Percentiles rank a stretch among this genome's conserved stretches.
Evolutionary conservation across 768 basidiomycete genomes (phyloP).

Genomic region (Lanmaoa rubissima): DNA sequence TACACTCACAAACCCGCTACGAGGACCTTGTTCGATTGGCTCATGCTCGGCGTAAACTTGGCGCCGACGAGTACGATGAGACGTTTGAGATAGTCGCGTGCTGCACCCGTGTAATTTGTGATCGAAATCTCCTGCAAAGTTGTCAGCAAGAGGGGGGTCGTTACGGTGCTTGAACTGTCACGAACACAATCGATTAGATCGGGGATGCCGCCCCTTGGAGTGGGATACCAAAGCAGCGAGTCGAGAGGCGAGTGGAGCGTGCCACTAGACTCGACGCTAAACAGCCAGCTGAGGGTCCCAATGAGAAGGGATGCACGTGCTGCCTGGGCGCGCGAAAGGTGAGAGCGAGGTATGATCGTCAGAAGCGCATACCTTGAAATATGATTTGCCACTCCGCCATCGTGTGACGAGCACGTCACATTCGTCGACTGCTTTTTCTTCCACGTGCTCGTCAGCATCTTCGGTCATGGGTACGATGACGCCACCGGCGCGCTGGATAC

Average conservation of each 20-base stretch:
- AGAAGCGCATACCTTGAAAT: conserved; percentile 54
- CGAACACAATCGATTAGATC: conserved; percentile 63
- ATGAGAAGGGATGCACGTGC: conserved; percentile 43
- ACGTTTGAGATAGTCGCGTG: conserved; percentile 85
- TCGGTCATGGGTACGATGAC: conserved; percentile 53
- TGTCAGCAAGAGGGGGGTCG: too few species aligned
- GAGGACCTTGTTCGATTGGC: conserved; percentile 70
- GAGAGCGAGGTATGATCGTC: not conserved
- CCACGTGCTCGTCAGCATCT: conserved; percentile 31
- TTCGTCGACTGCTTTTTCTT: conserved; percentile 36
- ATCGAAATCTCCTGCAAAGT: conserved; percentile 66
- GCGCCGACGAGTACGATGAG: conserved; percentile 77
- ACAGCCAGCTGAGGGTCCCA: conserved; percentile 81
- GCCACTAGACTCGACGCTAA: conserved; percentile 68
- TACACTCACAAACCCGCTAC: conserved; percentile 77
- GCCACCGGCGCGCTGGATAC: conserved; percentile 64
- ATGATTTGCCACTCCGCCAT: conserved; percentile 66
- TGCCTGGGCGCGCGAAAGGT: conserved; percentile 44
- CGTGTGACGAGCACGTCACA: conserved; percentile 77
- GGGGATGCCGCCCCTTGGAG: conserved; percentile 58
- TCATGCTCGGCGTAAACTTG: conserved; percentile 80
- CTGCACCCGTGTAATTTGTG: conserved; percentile 85
- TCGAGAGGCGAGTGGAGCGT: conserved; percentile 61
- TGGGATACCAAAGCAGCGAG: conserved; percentile 82
- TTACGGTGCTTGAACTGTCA: not conserved